These are phyloP conservation scores for Tricholoma furcatifolium DNA, from an alignment of 768 basidiomycete species.

Conservation along the genomic window DNA sequence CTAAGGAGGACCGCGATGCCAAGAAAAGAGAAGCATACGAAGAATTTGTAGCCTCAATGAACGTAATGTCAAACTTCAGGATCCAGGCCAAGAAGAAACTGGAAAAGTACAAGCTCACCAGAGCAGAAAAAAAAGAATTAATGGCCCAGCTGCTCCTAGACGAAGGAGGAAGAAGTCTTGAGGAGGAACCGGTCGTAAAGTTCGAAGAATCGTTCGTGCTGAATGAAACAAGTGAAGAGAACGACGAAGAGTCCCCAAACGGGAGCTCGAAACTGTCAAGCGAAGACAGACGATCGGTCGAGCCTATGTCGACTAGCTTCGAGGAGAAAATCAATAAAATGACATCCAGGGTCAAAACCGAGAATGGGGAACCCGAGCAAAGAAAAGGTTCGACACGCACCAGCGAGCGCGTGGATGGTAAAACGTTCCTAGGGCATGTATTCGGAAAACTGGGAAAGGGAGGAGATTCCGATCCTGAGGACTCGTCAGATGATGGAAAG, in stretches of 20 bases:
- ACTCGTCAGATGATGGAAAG: not conserved
- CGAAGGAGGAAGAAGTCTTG: no score
- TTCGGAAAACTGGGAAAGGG: not conserved
- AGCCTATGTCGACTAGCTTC: no score
- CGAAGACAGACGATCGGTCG: not conserved
- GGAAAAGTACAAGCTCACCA: no score
- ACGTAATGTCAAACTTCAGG: no score
- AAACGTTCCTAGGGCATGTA: not conserved
- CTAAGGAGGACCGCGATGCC: no score
- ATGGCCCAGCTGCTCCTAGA: no score
- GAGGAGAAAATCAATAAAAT: not conserved
- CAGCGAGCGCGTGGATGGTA: not conserved
- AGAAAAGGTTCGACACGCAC: not conserved
- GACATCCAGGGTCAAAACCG: not conserved
- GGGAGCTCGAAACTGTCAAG: not conserved
- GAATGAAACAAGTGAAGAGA: not conserved
- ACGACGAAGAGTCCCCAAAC: not conserved
- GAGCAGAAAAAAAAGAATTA: no score
- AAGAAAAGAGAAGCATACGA: no score
- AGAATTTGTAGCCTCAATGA: no score
- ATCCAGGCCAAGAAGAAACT: no score
- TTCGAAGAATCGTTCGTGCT: not conserved
- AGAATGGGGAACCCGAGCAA: not conserved
- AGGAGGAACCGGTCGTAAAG: no score
- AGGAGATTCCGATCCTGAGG: not conserved